Percentiles rank a stretch among this genome's conserved stretches.
phyloP scores from a whole-genome alignment of 305 asterid species.

The Salvia sclarea region DNA sequence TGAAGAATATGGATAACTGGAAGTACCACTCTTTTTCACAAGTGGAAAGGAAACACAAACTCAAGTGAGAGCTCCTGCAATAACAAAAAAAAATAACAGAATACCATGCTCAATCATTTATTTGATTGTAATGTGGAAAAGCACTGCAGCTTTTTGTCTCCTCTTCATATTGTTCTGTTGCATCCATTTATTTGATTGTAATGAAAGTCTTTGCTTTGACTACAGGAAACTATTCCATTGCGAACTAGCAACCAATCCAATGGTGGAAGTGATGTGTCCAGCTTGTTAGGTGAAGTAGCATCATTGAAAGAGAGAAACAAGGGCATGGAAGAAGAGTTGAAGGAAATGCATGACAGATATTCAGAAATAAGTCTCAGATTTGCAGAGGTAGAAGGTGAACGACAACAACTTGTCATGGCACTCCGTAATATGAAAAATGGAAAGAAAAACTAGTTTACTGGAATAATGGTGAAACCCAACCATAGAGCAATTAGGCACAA shows the following conservation, averaged over 20 bases:
- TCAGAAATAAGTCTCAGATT: constrained; percentile 94
- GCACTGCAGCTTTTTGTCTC: neutral
- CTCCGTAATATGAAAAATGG: constrained; percentile 79
- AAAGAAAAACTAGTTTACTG: constrained; percentile 61
- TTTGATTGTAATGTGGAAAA: constrained; percentile 24
- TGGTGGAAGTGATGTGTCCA: constrained; percentile 43
- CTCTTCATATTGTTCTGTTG: constrained; percentile 18
- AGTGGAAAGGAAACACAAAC: constrained; percentile 14
- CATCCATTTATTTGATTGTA: constrained; percentile 24
- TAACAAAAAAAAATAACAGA: neutral
- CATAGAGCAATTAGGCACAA: constrained; percentile 30
- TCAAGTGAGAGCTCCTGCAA: constrained; percentile 1
- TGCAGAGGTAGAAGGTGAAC: constrained; percentile 98
- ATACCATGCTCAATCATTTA: constrained; percentile 2
- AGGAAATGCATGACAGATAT: constrained; percentile 86
- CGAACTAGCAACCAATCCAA: constrained; percentile 33
- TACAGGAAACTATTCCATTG: constrained; percentile 44
- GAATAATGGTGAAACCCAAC: constrained; percentile 27
- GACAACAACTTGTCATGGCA: constrained; percentile 94
- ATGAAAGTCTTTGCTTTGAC: constrained; percentile 31
- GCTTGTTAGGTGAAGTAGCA: constrained; percentile 55
- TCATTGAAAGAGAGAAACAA: constrained; percentile 69
- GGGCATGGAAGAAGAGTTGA: constrained; percentile 72
- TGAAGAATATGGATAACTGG: neutral
- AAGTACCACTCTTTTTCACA: neutral